A percentile compares a stretch with the other conserved stretches of the same genome.
Conservation (phyloP, 441 rosid genomes). For the Populus hybrid region DNA sequence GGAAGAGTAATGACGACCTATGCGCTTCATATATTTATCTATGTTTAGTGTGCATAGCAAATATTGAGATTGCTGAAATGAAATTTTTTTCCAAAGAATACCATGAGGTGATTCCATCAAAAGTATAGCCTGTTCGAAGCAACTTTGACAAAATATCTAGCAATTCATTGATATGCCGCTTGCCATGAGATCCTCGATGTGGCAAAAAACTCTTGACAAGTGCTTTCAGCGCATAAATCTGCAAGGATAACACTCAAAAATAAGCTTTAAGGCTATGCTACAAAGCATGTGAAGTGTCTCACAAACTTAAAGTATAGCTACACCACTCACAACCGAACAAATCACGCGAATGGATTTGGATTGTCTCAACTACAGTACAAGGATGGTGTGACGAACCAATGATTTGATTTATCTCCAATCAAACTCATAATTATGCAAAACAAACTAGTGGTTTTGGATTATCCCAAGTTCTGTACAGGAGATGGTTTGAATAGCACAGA, state of each 20-base stretch:
- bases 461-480: not conserved
- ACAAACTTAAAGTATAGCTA: not conserved
- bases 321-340: not conserved
- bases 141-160: slow-evolving; percentile 54
- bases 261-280: not conserved
- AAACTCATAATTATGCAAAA: not conserved
- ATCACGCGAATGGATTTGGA: not conserved
- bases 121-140: slow-evolving; percentile 45
- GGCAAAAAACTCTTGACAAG: slow-evolving; percentile 89
- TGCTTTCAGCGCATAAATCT: slow-evolving; percentile 88
- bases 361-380: not conserved
- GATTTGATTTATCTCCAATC: not conserved
- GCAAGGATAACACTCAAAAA: slow-evolving; percentile 23
- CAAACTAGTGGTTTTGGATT: not conserved
- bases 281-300: not conserved
- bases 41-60: not conserved
- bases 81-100: slow-evolving; percentile 27
- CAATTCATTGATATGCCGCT: slow-evolving; percentile 51
- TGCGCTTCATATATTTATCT: not conserved
- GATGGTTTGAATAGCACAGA: not conserved
- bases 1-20: not conserved
- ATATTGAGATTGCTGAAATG: slow-evolving; percentile 11
- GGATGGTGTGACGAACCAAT: not conserved
- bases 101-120: slow-evolving; percentile 44
- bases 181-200: slow-evolving; percentile 48